Percentiles rank a stretch among this genome's conserved stretches.
Evolutionary conservation across 768 basidiomycete species (phyloP).

Genomic region (Lentinula raphanica): DNA sequence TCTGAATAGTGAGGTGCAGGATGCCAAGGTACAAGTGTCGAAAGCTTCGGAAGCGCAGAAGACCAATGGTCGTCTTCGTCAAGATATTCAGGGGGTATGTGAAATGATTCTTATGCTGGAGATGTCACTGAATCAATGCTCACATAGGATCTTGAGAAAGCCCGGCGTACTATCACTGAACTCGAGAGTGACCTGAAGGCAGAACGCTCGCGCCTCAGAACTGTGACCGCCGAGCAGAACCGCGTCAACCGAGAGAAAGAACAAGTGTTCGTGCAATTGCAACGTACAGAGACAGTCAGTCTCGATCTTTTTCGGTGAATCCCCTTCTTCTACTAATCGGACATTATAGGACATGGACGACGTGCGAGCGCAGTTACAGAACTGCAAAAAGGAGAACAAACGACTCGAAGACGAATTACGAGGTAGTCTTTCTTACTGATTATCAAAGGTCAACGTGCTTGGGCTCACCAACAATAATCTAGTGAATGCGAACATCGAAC

Average conservation of each 20-base stretch:
- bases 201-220: slow-evolving; percentile 63
- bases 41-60: slow-evolving; percentile 50
- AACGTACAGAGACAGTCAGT: slow-evolving; percentile 66
- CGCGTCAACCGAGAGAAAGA: slow-evolving; percentile 61
- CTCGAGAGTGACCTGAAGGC: slow-evolving; percentile 67
- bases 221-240: slow-evolving; percentile 58
- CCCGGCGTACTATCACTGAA: slow-evolving; percentile 58
- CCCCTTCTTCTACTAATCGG: slow-evolving; percentile 1
- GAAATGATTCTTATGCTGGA: too few species aligned
- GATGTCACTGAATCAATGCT: too few species aligned
- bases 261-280: slow-evolving; percentile 55
- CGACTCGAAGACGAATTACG: slow-evolving; percentile 71
- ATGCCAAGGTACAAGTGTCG: slow-evolving; percentile 52
- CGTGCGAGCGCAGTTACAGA: slow-evolving; percentile 61
- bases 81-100: slow-evolving; percentile 52
- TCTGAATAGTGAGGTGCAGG: slow-evolving; percentile 56
- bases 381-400: slow-evolving; percentile 67
- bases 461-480: neutral
- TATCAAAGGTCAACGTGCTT: neutral
- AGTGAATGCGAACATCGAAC: slow-evolving; percentile 67
- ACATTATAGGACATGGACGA: slow-evolving; percentile 71
- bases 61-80: slow-evolving; percentile 41
- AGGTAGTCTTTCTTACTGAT: slow-evolving; percentile 36
- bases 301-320: neutral
- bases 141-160: slow-evolving; percentile 70